Evolutionary conservation across 345 rosid genomes (phyloP).

Genomic region (Punica granatum): DNA sequence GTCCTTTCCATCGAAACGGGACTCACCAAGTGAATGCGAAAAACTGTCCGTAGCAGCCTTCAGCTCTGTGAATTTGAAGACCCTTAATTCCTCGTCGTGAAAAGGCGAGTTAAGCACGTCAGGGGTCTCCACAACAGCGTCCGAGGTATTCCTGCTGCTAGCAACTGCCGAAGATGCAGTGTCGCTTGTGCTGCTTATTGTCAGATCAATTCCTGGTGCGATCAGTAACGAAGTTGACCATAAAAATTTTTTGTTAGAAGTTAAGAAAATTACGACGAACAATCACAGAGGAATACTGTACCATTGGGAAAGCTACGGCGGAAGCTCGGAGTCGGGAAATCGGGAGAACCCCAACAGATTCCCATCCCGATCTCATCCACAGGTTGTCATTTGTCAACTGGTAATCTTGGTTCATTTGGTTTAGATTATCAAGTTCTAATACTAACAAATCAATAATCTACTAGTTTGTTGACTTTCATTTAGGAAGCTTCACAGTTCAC

Average conservation of each 20-base stretch:
- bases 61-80: background rate
- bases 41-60: background rate
- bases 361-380: background rate
- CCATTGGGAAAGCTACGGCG: background rate
- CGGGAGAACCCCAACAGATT: conserved; percentile 2
- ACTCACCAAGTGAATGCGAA: background rate
- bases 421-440: background rate
- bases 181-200: background rate
- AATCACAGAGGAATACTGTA: background rate
- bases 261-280: no score
- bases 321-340: conserved; percentile 3
- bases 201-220: background rate
- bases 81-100: background rate
- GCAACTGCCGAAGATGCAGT: background rate
- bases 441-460: background rate
- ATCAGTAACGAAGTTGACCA: no score
- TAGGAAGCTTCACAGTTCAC: background rate
- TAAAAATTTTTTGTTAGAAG: no score
- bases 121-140: background rate
- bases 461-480: background rate
- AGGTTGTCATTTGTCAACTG: background rate
- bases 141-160: background rate
- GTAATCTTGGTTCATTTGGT: background rate
- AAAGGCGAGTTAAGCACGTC: background rate
- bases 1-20: background rate